Percentiles rank a stretch among this genome's conserved stretches.
Conservation (phyloP, 2,329 filamentous ascomycete genomes). For the Torrubiella hemipterigena region DNA sequence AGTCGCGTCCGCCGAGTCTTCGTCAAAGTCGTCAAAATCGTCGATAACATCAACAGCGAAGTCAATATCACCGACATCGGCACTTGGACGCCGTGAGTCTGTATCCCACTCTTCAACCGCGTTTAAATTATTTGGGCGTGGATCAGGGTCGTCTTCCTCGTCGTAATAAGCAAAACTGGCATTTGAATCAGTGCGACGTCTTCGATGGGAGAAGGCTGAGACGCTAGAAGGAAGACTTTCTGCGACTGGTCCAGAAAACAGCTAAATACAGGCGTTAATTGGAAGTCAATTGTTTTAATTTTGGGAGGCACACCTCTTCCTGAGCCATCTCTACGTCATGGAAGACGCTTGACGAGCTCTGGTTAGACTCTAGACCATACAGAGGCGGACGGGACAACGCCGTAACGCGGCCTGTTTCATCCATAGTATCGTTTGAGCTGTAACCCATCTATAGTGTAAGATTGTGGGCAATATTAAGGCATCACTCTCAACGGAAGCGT, state of each 20-base stretch:
- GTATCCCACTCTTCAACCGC: no score
- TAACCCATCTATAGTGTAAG: no score
- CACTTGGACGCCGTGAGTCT: no score
- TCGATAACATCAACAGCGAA: no score
- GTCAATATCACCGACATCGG: no score
- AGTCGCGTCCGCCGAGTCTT: constrained; percentile 27
- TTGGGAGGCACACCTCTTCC: constrained; percentile 55
- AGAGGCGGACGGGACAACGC: constrained; percentile 23
- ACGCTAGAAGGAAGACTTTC: constrained; percentile 93
- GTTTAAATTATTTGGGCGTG: no score
- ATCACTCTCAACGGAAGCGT: no score
- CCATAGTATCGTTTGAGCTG: no score
- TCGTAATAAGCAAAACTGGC: constrained; percentile 87
- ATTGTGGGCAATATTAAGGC: no score
- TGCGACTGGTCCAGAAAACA: constrained; percentile 85
- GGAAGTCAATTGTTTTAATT: neutral
- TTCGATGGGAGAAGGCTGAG: constrained; percentile 81
- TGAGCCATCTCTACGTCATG: constrained; percentile 98
- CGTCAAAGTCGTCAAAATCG: constrained; percentile 26
- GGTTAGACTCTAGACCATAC: constrained; percentile 57
- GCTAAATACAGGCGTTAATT: constrained; percentile 23
- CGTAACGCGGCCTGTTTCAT: constrained; percentile 1
- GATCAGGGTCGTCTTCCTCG: constrained; percentile 49
- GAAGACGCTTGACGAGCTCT: constrained; percentile 69
- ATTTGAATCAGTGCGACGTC: constrained; percentile 68